Base-by-base conservation (phyloP, 495 filamentous ascomycete species). In the Pseudevernia furfuracea region DNA sequence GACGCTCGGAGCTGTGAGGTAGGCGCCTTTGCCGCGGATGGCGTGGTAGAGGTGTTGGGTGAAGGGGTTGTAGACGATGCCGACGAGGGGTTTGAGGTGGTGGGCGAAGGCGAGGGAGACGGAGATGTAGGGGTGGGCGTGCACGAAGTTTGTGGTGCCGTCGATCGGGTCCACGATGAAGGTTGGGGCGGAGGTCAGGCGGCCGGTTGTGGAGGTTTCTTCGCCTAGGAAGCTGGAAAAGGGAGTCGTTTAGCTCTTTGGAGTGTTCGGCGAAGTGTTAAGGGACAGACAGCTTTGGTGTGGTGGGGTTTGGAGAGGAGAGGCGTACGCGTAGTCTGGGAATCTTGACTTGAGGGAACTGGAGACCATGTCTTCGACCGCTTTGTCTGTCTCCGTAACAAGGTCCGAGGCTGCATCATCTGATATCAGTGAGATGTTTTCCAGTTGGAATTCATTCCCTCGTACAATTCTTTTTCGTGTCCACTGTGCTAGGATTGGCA, bases 121-220 rank as follows among this genome's bases (percentile, higher is more conserved):
- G 74, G 82, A 87, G 66, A 89, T 86, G 69, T 86, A 81, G 21
- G 69, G 66, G 32, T 66, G 84, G 38, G 77, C 79, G 74, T 93
- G 89, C 9, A 92, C 82, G 72, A 93, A 92, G 77, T 93, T 93
- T 39, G 84, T 88, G 23, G 89, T 92, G 65, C 89, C 89, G 77
- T 92, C 89, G 68, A 92, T 90, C 39, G 89, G 89, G 75, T 93
- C 89, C 68, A 85, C 82, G 73, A 92, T 83, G 77, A 93, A 93
- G 61, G 89, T 93, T 6, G 89, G 89, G 8, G 76, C 76, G 30
- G 75, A 61, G 10, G 84, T 86, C 57, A 93, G 76, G 23, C 64
- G 73, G 67, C 79, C 76, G 61, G 88, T 87, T 7, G 84, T 77
- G 80, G 89, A 91, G 38, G 87, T 90, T 72, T 92, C 89, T 72